Evolutionary conservation across 1,284 basidiomycete genomes (phyloP).

Genomic region (Moesziomyces sp.): DNA sequence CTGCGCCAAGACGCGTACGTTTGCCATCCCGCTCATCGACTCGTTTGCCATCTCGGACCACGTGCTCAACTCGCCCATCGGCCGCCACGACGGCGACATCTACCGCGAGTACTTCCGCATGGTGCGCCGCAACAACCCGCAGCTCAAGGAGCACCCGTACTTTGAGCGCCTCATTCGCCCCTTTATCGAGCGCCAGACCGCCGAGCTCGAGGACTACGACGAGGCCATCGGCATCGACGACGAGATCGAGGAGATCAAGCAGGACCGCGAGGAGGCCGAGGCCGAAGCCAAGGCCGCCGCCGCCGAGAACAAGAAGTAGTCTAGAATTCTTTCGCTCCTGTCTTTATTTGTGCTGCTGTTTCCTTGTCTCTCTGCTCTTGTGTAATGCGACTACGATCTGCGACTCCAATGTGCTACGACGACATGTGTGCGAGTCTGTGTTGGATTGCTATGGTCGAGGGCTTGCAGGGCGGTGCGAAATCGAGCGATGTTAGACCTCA

Average conservation of each 20-base stretch:
- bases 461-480: conserved; percentile 3
- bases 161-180: conserved; percentile 73
- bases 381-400: too few species aligned
- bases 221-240: conserved; percentile 70
- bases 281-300: conserved; percentile 47
- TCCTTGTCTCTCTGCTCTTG: not conserved
- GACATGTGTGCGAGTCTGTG: too few species aligned
- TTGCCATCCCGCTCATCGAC: conserved; percentile 72
- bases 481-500: not conserved
- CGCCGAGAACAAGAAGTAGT: conserved; percentile 28
- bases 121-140: conserved; percentile 65
- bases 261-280: conserved; percentile 62
- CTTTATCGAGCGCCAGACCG: conserved; percentile 70
- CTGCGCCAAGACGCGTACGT: conserved; percentile 70
- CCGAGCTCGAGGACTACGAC: conserved; percentile 68
- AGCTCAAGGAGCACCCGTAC: conserved; percentile 70
- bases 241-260: conserved; percentile 69
- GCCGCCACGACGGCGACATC: conserved; percentile 63
- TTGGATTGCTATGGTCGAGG: too few species aligned
- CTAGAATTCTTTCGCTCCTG: not conserved
- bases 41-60: conserved; percentile 72
- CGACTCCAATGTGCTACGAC: too few species aligned
- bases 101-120: conserved; percentile 64
- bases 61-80: conserved; percentile 74
- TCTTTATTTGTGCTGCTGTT: not conserved